Conservation (phyloP, 257 asterid species). For the Lantana camara region DNA sequence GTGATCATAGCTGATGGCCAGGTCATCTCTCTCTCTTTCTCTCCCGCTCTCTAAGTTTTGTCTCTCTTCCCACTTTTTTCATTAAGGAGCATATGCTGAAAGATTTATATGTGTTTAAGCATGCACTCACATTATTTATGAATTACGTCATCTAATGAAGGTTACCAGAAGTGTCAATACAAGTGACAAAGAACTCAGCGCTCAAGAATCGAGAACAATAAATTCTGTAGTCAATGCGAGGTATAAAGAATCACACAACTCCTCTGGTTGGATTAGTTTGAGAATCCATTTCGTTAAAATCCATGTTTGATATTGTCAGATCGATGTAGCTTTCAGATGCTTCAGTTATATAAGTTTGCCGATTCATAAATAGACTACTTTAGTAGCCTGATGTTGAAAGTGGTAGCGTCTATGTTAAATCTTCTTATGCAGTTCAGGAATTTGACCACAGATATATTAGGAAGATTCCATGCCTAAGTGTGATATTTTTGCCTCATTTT, state of each 20-base stretch:
- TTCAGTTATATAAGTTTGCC: conserved; percentile 7
- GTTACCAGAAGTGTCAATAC: conserved; percentile 71
- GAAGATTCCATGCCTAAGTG: background rate
- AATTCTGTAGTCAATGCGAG: conserved; percentile 74
- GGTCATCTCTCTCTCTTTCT: conserved; percentile 40
- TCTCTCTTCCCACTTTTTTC: background rate
- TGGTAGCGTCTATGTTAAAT: conserved; percentile 4
- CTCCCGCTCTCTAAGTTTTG: too few species aligned
- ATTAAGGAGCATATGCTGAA: background rate
- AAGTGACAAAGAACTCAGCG: conserved; percentile 55
- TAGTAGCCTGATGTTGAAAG: conserved; percentile 7
- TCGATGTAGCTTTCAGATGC: conserved; percentile 22
- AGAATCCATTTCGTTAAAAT: background rate
- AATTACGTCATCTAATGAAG: conserved; percentile 43
- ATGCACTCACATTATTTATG: conserved; percentile 18
- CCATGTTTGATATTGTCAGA: conserved; percentile 6
- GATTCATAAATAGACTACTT: background rate
- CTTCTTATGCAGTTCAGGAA: conserved; percentile 10
- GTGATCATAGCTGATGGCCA: conserved; percentile 92
- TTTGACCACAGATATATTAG: conserved; percentile 7
- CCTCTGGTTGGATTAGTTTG: conserved; percentile 23
- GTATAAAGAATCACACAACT: conserved; percentile 31
- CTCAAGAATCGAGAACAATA: conserved; percentile 71
- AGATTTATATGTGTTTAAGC: conserved; percentile 13
- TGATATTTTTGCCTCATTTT: background rate